A percentile compares a stretch with the other conserved stretches of the same genome.
phyloP scores from a whole-genome alignment of 768 basidiomycete species.

The Naganishia vaughanmartiniae region DNA sequence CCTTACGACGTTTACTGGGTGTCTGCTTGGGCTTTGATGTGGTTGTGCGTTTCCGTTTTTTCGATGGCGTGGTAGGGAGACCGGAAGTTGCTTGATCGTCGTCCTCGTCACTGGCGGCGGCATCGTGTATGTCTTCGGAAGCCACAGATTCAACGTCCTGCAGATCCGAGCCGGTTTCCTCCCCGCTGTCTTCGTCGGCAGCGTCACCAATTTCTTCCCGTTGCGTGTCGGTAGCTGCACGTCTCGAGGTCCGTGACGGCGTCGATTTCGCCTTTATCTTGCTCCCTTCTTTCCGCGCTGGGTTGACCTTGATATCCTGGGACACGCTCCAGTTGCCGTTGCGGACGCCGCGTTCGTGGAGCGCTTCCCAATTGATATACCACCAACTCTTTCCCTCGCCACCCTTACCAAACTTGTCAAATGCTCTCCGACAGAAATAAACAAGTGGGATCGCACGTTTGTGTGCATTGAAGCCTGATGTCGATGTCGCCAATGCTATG shows the following conservation, averaged over 20 bases:
- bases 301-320: slow-evolving; percentile 12
- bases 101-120: slow-evolving; percentile 19
- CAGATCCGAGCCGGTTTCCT: slow-evolving; percentile 28
- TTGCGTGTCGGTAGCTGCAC: not conserved
- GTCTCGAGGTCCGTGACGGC: not conserved
- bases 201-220: slow-evolving; percentile 1
- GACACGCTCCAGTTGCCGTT: slow-evolving; percentile 28
- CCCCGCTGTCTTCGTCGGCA: slow-evolving; percentile 23
- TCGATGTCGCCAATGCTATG: slow-evolving; percentile 19
- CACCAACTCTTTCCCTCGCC: slow-evolving; percentile 33
- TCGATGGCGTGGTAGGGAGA: slow-evolving; percentile 22
- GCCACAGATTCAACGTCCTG: slow-evolving; percentile 30
- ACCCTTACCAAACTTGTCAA: slow-evolving; percentile 34
- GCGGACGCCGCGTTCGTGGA: not conserved
- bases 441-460: slow-evolving; percentile 32
- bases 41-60: slow-evolving; percentile 27
- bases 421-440: slow-evolving; percentile 31
- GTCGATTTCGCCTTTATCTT: not conserved
- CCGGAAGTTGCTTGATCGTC: slow-evolving; percentile 43
- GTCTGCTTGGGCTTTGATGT: slow-evolving; percentile 36
- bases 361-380: slow-evolving; percentile 25
- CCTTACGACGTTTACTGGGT: slow-evolving; percentile 32
- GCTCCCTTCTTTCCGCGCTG: not conserved
- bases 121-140: slow-evolving; percentile 25
- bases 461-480: slow-evolving; percentile 20